A percentile compares a stretch with the other conserved stretches of the same genome.
Evolutionary conservation across 768 basidiomycete genomes (phyloP).

Genomic region (Gloeophyllum trabeum): DNA sequence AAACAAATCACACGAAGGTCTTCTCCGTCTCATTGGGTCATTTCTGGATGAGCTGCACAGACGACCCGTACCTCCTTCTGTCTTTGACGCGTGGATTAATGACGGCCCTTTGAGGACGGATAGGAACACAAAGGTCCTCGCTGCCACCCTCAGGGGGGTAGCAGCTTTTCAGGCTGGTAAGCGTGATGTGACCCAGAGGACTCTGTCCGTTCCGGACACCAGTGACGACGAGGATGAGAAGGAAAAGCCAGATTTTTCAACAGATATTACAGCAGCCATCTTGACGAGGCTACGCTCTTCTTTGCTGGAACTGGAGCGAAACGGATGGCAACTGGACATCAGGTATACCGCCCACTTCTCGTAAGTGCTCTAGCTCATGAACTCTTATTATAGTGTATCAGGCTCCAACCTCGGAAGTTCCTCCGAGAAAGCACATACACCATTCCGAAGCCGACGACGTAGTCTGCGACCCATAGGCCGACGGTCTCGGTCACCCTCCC

Average conservation of each 20-base stretch:
- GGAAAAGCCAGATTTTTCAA: conserved; percentile 35
- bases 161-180: conserved; percentile 22
- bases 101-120: conserved; percentile 15
- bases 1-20: conserved; percentile 45
- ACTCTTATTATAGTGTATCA: neutral
- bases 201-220: conserved; percentile 23
- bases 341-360: neutral
- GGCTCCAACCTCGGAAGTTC: neutral
- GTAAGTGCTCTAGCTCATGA: neutral
- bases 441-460: conserved; percentile 33
- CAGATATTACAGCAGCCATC: conserved; percentile 55
- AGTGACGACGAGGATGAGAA: conserved; percentile 39
- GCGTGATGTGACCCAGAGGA: conserved; percentile 10
- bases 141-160: conserved; percentile 32
- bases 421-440: conserved; percentile 13
- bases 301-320: conserved; percentile 26
- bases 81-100: conserved; percentile 30
- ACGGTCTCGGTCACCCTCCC: conserved; percentile 43
- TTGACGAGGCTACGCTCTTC: conserved; percentile 51
- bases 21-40: conserved; percentile 57
- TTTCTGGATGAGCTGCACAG: conserved; percentile 51
- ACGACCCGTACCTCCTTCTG: conserved; percentile 40
- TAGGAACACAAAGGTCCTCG: conserved; percentile 27
- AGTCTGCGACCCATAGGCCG: conserved; percentile 30
- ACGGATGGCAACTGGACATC: conserved; percentile 7